Evolutionary conservation across 1,139 yeast genomes (phyloP).

Genomic region (Pneumocystis canis): DNA sequence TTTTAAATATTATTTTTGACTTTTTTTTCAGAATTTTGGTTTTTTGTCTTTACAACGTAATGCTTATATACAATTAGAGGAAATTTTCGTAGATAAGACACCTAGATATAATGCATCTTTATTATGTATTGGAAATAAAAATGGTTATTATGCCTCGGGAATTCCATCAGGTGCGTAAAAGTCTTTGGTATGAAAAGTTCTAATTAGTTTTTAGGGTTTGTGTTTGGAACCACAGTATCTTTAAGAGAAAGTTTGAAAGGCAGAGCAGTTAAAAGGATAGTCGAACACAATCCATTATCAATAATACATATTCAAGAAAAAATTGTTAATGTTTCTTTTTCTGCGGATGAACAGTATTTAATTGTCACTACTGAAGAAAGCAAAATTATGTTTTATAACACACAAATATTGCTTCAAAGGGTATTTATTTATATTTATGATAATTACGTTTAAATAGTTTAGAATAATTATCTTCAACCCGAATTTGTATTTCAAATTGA

Average conservation of each 20-base stretch:
- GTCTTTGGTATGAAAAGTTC: neutral
- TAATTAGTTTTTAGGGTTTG: neutral
- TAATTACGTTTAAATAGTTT: neutral
- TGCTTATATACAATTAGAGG: neutral
- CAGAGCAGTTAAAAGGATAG: neutral
- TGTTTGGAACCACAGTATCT: neutral
- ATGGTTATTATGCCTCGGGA: neutral
- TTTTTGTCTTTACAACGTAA: neutral
- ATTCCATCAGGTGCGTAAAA: neutral
- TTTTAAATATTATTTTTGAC: neutral
- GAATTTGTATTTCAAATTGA: neutral
- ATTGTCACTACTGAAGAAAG: constrained; percentile 5
- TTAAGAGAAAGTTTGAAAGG: neutral
- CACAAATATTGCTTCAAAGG: neutral
- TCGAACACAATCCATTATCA: neutral
- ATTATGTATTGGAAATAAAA: neutral
- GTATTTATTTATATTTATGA: neutral
- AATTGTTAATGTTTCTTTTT: constrained; percentile 9
- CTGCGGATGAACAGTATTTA: constrained; percentile 8
- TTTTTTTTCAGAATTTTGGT: neutral
- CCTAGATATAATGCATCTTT: neutral
- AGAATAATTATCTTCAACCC: neutral
- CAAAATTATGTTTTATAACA: constrained; percentile 1
- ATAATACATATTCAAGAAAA: neutral
- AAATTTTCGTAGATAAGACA: neutral